Evolutionary conservation across 2,329 filamentous ascomycete species (phyloP).

Genomic region (Calycina herbarum): DNA sequence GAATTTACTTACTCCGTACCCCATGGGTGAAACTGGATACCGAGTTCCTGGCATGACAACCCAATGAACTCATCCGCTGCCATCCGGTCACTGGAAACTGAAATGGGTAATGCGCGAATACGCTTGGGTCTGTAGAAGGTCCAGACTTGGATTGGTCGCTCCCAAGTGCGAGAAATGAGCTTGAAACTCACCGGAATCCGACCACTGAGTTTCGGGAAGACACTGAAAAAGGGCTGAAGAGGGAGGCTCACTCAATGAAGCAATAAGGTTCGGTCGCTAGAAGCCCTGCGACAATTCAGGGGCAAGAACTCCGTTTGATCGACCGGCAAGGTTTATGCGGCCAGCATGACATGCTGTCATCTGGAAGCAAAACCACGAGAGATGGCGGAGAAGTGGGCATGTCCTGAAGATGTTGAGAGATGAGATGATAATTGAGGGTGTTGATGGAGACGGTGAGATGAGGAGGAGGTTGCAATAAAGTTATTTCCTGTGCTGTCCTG

Average conservation of each 20-base stretch:
- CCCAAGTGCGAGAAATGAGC: background rate
- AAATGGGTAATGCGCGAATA: background rate
- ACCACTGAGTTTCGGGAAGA: conserved; percentile 3
- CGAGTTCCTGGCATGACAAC: conserved; percentile 1
- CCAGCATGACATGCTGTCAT: background rate
- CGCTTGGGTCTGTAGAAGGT: background rate
- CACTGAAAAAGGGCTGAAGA: background rate
- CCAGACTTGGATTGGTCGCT: background rate
- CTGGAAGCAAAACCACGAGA: background rate
- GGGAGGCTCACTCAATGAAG: background rate
- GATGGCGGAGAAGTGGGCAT: background rate
- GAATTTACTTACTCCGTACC: background rate
- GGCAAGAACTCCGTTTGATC: background rate
- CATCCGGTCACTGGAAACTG: background rate
- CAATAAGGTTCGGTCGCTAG: background rate
- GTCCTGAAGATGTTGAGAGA: background rate
- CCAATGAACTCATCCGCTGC: background rate
- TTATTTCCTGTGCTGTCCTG: too few relatives aligned
- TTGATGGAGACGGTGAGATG: too few relatives aligned
- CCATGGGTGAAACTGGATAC: background rate
- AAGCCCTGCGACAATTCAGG: conserved; percentile 1
- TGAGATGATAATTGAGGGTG: background rate
- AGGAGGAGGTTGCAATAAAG: too few relatives aligned
- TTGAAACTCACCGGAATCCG: conserved; percentile 1
- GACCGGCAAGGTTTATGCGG: background rate